A percentile compares a stretch with the other conserved stretches of the same genome.
These are phyloP conservation scores for Penicilliopsis zonata DNA, from an alignment of 495 filamentous ascomycete genomes.

Conservation along the genomic window DNA sequence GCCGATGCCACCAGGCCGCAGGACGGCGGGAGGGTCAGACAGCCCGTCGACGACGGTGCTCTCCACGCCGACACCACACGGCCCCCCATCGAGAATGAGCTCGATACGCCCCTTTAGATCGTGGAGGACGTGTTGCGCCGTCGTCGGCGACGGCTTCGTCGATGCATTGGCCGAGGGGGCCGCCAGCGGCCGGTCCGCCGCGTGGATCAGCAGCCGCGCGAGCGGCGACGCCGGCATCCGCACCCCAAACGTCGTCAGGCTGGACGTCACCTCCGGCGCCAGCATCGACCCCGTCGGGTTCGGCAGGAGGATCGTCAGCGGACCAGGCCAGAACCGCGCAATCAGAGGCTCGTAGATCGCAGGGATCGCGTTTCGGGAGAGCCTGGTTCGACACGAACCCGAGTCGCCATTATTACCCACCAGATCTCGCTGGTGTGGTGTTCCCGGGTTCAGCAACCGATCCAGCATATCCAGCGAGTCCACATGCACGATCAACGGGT, in stretches of 20 bases:
- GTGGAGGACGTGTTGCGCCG: slow-evolving; percentile 74
- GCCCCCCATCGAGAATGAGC: slow-evolving; percentile 80
- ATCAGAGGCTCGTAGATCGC: slow-evolving; percentile 75
- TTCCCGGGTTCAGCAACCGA: slow-evolving; percentile 37
- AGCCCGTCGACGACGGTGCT: slow-evolving; percentile 94
- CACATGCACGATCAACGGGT: slow-evolving; percentile 90
- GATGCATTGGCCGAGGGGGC: slow-evolving; percentile 92
- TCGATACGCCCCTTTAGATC: slow-evolving; percentile 80
- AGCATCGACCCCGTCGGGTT: slow-evolving; percentile 57
- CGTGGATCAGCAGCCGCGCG: slow-evolving; percentile 74
- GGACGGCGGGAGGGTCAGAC: slow-evolving; percentile 62
- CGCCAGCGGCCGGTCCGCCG: slow-evolving; percentile 68
- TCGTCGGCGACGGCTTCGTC: slow-evolving; percentile 82
- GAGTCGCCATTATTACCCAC: slow-evolving; percentile 4
- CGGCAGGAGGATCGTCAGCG: slow-evolving; percentile 82
- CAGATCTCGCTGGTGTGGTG: not conserved
- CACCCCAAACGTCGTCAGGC: slow-evolving; percentile 71
- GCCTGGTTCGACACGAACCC: slow-evolving; percentile 13
- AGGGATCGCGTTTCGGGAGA: slow-evolving; percentile 46
- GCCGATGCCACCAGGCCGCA: slow-evolving; percentile 85
- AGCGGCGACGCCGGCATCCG: slow-evolving; percentile 78
- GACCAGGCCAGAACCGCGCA: slow-evolving; percentile 82
- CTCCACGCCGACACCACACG: slow-evolving; percentile 81
- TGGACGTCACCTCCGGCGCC: slow-evolving; percentile 79
- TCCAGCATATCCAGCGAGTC: slow-evolving; percentile 70